Evolutionary conservation across 805 yeast genomes (phyloP).

Genomic region (Saturnispora hagleri): DNA sequence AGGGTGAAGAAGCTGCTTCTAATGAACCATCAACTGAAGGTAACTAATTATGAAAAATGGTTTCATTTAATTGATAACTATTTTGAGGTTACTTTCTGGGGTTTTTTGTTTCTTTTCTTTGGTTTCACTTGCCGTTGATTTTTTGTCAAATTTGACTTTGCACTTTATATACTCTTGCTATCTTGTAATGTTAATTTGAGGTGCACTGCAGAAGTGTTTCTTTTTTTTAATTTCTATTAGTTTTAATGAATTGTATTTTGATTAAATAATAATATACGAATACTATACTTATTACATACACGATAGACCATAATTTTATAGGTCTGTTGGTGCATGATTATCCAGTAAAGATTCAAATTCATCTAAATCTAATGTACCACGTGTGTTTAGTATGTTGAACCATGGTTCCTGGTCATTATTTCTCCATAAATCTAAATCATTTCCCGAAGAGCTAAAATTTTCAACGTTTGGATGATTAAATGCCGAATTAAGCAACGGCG

Average conservation of each 20-base stretch:
- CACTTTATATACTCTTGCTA: slow-evolving; percentile 1
- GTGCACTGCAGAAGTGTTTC: background rate
- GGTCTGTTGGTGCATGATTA: background rate
- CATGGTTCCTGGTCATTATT: slow-evolving; percentile 73
- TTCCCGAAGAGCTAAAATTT: slow-evolving; percentile 27
- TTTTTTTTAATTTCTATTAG: background rate
- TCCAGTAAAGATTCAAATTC: background rate
- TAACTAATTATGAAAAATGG: background rate
- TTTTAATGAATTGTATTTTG: background rate
- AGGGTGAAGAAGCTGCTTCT: slow-evolving; percentile 31
- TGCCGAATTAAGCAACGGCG: slow-evolving; percentile 24
- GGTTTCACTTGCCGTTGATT: slow-evolving; percentile 1
- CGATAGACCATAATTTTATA: background rate
- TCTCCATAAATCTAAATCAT: slow-evolving; percentile 57
- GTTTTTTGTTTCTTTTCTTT: slow-evolving; percentile 1
- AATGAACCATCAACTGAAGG: slow-evolving; percentile 16
- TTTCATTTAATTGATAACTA: slow-evolving; percentile 4
- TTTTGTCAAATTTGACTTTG: slow-evolving; percentile 1
- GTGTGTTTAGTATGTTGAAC: slow-evolving; percentile 32
- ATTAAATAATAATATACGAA: background rate
- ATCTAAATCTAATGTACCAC: background rate
- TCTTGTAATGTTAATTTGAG: background rate
- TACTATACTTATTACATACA: background rate
- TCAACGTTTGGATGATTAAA: slow-evolving; percentile 30
- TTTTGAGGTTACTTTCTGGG: background rate